Base-by-base conservation (phyloP, 139 green algal species). In the Chlorella vulgaris region DNA sequence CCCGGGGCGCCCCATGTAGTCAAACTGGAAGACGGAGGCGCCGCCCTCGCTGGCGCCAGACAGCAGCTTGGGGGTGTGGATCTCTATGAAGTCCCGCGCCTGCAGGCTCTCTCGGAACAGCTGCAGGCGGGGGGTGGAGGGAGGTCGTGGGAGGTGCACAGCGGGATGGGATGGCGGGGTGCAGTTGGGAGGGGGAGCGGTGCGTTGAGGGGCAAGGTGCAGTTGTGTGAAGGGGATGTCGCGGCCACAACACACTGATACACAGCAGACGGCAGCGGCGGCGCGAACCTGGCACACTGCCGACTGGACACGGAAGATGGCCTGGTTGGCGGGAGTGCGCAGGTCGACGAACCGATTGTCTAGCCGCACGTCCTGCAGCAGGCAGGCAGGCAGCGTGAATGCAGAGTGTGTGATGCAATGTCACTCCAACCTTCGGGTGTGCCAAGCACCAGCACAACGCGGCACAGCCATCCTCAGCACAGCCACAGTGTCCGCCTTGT, bases 31-130 rank as follows among this genome's bases (percentile, higher is more conserved):
- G 39, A 98, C 96, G 28, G 90, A 81, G 26, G 96, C 91, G 68
- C 96, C 96, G 66, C 96, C 96, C 85, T 98, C 96, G 61, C 82
- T 93, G 29, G 95, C 89, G 50, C 96, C 96, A 13, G 84, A 89
- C 36, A 96, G 89, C 31, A 97, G 89, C 87, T 99, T 99, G 36
- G 97, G 97, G 2, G 96, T 96, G 93, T 99, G 97, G 86, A 99
- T 99, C 90, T 99, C 97, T 47, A 95, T 82, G 86, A 99, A 96
- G 58, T 90, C 91, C 51, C 93, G 71, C 1, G 35, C 36, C 35
- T 95, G 80, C 78, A 99, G 85, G 26, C 82, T 76, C 63, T 95
- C 90, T 40, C 93, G 88, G 91, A 98, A 99, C 39, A 98, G 87
- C 91, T 94, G 87, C 80, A 76, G 7, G 2, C 28, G 71, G 33